These are phyloP conservation scores for Pterocarpus macrocarpus DNA, from an alignment of 306 rosid species.

Conservation along the genomic window DNA sequence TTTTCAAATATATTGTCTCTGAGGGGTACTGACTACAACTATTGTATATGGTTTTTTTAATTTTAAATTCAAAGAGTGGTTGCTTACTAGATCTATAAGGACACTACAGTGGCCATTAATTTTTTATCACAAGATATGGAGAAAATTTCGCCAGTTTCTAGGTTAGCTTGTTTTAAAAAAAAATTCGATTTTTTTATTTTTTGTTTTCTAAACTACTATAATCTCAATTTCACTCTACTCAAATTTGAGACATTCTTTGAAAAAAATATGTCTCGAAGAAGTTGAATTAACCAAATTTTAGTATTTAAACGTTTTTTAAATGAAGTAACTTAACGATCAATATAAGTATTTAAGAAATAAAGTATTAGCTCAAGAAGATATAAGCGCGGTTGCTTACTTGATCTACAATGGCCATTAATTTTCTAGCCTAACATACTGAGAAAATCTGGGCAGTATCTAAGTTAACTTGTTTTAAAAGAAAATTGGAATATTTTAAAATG, in stretches of 20 bases:
- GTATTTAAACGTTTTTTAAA: too few species aligned
- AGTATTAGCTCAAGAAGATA: not conserved
- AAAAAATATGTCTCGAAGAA: too few species aligned
- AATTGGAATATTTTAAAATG: not conserved
- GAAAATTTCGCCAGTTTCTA: not conserved
- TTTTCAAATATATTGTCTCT: not conserved
- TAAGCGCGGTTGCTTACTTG: not conserved
- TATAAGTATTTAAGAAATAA: not conserved
- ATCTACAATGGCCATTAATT: not conserved
- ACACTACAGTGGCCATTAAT: not conserved
- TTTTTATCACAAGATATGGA: not conserved
- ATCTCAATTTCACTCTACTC: too few species aligned
- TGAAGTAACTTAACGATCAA: not conserved
- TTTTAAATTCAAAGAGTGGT: not conserved
- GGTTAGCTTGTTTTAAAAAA: not conserved
- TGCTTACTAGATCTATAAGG: conserved; percentile 9
- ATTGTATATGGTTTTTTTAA: not conserved
- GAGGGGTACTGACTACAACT: not conserved
- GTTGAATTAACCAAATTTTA: too few species aligned
- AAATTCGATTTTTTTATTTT: not conserved
- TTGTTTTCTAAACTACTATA: too few species aligned
- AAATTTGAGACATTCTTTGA: too few species aligned
- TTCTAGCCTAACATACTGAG: not conserved
- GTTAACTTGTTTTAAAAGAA: not conserved
- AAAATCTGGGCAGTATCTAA: not conserved